These are phyloP conservation scores for Solanum lycopersicoides DNA, from an alignment of 257 asterid genomes.

Conservation along the genomic window DNA sequence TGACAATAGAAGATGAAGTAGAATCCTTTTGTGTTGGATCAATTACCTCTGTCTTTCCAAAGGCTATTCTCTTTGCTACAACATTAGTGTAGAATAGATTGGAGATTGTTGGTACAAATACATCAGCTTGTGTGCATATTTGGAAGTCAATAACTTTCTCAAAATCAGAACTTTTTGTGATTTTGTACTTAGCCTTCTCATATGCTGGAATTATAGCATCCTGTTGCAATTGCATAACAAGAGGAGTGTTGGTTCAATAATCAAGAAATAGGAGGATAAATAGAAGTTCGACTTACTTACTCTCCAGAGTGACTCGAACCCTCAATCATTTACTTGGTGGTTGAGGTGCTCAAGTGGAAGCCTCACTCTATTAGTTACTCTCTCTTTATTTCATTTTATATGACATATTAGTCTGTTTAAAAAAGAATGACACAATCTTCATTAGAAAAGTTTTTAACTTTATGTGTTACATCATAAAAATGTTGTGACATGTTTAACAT, in stretches of 20 bases:
- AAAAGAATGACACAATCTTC: not conserved
- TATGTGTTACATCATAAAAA: not conserved
- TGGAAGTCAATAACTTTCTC: conserved; percentile 37
- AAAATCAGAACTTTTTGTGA: conserved; percentile 2
- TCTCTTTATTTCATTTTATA: not conserved
- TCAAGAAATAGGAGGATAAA: not conserved
- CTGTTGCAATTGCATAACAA: conserved; percentile 9
- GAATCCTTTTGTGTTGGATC: conserved; percentile 18
- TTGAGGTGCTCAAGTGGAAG: not conserved
- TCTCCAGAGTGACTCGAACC: not conserved
- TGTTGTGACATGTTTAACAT: not conserved
- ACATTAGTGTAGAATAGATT: conserved; percentile 36
- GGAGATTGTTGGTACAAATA: conserved; percentile 23
- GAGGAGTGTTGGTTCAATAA: not conserved
- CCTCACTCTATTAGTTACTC: not conserved
- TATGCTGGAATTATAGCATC: conserved; percentile 32
- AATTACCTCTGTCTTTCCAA: conserved; percentile 37
- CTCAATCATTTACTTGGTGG: not conserved
- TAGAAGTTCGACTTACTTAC: too few species aligned
- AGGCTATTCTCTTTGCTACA: conserved; percentile 42
- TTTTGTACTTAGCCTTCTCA: conserved; percentile 13
- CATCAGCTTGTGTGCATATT: conserved; percentile 32
- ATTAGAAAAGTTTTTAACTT: not conserved
- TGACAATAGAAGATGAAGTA: not conserved
- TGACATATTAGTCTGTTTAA: not conserved